Percentiles rank a stretch among this genome's conserved stretches.
Evolutionary conservation across 768 basidiomycete genomes (phyloP).

Genomic region (Mycena haematopus): DNA sequence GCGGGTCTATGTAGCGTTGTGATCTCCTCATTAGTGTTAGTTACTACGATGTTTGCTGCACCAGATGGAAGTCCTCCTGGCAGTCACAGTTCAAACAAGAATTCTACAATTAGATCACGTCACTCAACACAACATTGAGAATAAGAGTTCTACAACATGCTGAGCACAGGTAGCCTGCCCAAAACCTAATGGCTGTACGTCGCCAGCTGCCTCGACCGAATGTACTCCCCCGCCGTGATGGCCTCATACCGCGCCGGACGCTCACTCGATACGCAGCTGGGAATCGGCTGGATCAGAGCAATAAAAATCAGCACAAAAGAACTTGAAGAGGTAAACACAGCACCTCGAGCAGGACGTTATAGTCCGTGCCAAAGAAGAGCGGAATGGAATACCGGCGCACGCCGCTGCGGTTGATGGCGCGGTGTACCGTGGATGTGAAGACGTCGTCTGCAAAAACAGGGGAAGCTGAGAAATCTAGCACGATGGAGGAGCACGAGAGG

Average conservation of each 20-base stretch:
- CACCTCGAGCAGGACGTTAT: constrained; percentile 82
- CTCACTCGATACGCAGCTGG: constrained; percentile 42
- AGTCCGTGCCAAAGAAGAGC: constrained; percentile 90
- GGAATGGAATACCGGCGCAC: constrained; percentile 82
- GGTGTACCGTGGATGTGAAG: constrained; percentile 90
- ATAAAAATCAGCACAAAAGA: neutral
- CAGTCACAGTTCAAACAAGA: too few species aligned
- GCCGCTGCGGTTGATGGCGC: constrained; percentile 81
- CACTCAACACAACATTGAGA: too few species aligned
- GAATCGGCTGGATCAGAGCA: constrained; percentile 39
- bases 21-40: neutral
- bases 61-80: too few species aligned
- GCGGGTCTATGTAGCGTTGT: neutral
- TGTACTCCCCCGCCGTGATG: constrained; percentile 75
- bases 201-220: constrained; percentile 62
- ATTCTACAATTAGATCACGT: too few species aligned
- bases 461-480: neutral
- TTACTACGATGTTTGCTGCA: too few species aligned
- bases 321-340: neutral
- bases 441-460: constrained; percentile 65
- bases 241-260: constrained; percentile 59
- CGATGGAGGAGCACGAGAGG: neutral
- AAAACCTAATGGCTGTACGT: constrained; percentile 48
- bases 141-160: too few species aligned
- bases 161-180: too few species aligned